phyloP scores from a whole-genome alignment of 2,329 filamentous ascomycete genomes.

The Claviceps cyperi region DNA sequence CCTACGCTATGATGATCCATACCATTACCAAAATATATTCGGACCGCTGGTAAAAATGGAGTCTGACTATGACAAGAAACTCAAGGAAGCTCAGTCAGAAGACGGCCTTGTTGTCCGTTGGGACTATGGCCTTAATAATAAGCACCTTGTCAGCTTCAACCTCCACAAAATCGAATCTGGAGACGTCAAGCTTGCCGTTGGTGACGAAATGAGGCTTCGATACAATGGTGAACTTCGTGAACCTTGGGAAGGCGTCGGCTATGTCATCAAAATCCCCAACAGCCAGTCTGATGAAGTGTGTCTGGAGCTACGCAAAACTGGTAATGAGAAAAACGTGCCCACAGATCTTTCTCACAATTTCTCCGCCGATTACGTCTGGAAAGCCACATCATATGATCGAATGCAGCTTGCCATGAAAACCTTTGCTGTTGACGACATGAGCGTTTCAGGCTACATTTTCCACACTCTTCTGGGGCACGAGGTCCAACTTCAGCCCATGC shows the following conservation, averaged over 20 bases:
- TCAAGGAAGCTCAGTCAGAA: conserved; percentile 96
- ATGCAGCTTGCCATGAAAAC: conserved; percentile 99
- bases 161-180: conserved; percentile 94
- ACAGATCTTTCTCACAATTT: conserved; percentile 97
- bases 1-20: conserved; percentile 90
- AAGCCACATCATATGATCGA: conserved; percentile 95
- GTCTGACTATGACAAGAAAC: conserved; percentile 95
- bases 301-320: conserved; percentile 83
- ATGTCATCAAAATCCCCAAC: conserved; percentile 98
- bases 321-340: conserved; percentile 89
- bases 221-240: conserved; percentile 89
- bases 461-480: conserved; percentile 92
- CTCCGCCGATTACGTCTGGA: conserved; percentile 98
- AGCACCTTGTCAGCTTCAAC: conserved; percentile 88
- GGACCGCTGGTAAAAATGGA: conserved; percentile 97
- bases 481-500: conserved; percentile 87
- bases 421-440: conserved; percentile 95
- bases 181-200: conserved; percentile 93
- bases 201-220: conserved; percentile 94
- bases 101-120: conserved; percentile 89
- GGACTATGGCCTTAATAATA: conserved; percentile 94
- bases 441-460: conserved; percentile 96
- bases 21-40: conserved; percentile 98
- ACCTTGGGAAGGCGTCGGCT: conserved; percentile 94
- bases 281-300: conserved; percentile 97